phyloP scores from a whole-genome alignment of 495 filamentous ascomycete genomes.

The Hyaloscypha bicolor region DNA sequence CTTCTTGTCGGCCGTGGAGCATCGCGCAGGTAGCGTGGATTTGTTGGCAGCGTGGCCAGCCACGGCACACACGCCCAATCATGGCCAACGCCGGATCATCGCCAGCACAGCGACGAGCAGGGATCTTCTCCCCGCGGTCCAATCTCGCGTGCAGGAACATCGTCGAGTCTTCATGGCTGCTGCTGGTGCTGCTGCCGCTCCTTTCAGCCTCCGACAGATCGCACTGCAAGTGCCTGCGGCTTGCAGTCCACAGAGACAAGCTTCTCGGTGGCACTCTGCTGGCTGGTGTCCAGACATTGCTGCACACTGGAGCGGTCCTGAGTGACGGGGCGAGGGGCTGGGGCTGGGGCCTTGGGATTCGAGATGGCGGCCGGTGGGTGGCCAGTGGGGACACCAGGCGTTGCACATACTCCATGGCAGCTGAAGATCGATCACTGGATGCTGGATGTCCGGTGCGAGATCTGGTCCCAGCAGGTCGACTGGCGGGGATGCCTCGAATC shows the following conservation, averaged over 20 bases:
- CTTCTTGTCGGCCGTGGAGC: slow-evolving; percentile 2
- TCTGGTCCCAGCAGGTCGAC: slow-evolving; percentile 6
- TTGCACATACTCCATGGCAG: slow-evolving; percentile 14
- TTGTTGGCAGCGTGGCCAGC: slow-evolving; percentile 26
- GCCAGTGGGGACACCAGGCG: slow-evolving; percentile 11
- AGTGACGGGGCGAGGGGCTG: neutral
- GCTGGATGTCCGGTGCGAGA: neutral
- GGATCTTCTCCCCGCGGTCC: slow-evolving; percentile 5
- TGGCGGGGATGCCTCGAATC: neutral
- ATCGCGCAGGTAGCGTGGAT: slow-evolving; percentile 16
- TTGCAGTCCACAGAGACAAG: slow-evolving; percentile 5
- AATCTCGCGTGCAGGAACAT: slow-evolving; percentile 17
- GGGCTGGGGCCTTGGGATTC: neutral
- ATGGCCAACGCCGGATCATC: neutral
- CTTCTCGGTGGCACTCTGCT: slow-evolving; percentile 15
- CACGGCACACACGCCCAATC: slow-evolving; percentile 7
- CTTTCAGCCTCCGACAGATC: slow-evolving; percentile 34
- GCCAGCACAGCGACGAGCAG: slow-evolving; percentile 7
- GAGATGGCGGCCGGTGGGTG: slow-evolving; percentile 10
- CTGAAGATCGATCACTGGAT: slow-evolving; percentile 10
- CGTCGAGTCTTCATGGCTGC: slow-evolving; percentile 17
- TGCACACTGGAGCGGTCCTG: neutral
- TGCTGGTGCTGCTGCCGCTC: neutral
- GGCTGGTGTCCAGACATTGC: neutral
- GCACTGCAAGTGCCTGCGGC: slow-evolving; percentile 15